Evolutionary conservation across 768 basidiomycete genomes (phyloP), one percentile per base, ranked within the genome.

Genomic region (Boletus edulis): DNA sequence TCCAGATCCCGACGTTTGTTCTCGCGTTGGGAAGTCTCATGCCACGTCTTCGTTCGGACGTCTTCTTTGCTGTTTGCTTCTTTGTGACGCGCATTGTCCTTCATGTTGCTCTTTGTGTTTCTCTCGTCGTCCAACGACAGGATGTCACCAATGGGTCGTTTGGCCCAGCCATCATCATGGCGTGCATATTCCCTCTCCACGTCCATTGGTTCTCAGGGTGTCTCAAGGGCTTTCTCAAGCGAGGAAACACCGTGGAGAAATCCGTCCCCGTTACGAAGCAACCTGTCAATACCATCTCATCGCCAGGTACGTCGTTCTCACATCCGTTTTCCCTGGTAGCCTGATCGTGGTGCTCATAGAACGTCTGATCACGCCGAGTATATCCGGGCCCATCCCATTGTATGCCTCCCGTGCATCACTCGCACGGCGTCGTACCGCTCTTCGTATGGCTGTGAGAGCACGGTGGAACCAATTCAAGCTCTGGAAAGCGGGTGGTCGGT

Each of bases 1-100:
- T 29, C n/a, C 24, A 80, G 78, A 65, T 83, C 29, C 83, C 83
- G 8, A 85, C 83, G 0, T 78, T 83, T 57, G 58, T 82, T 35
- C 73, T 84, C 11, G 80, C 77, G 15, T 39, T 80, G 11, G 72
- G 74, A 20, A 76, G 75, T 45, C 71, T 84, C 29, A 63, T 69
- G 58, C 78, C 82, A 9, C 56, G 56, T 12, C 41, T 78, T 9
- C 76, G 82, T 46, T 79, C 78, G 44, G 77, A 83, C 62, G n/a
- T 67, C 50, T 52, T 81, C 37, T 84, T 84, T 65, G 77, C 79
- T 0, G 10, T 73, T 2, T 59, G 72, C 7, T 84, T 83, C 66
- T 82, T 84, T 63, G n/a, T 67, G 41, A 78, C 80, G 22, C 75
- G 83, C 24, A 82, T 85, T 40, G 38, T 64, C 6, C 68, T 82